Evolutionary conservation across 1,284 basidiomycete genomes (phyloP).

Genomic region (Ustilago shanxiensis): DNA sequence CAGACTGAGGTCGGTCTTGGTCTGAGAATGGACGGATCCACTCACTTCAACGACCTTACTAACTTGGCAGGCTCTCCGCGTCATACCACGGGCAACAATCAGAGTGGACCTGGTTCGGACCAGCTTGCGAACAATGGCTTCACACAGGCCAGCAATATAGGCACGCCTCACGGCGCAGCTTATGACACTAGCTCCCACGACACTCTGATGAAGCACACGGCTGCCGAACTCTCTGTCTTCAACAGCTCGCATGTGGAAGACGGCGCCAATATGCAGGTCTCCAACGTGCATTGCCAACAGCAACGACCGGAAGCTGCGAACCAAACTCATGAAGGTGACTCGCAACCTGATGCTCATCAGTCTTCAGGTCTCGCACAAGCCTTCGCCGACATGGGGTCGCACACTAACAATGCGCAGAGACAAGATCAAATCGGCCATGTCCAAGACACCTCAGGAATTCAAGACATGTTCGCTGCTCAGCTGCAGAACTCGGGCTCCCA

Average conservation of each 20-base stretch:
- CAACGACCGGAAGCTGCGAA: slow-evolving; percentile 3
- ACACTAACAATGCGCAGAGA: slow-evolving; percentile 2
- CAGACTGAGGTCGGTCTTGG: slow-evolving; percentile 23
- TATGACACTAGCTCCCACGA: slow-evolving; percentile 24
- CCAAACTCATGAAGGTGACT: neutral
- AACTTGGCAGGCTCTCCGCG: slow-evolving; percentile 22
- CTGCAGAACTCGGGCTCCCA: slow-evolving; percentile 12
- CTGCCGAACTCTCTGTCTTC: slow-evolving; percentile 11
- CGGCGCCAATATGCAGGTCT: neutral
- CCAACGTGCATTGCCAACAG: neutral
- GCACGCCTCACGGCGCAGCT: neutral
- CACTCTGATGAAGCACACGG: slow-evolving; percentile 20
- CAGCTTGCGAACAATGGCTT: slow-evolving; percentile 6
- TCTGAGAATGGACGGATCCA: slow-evolving; percentile 25
- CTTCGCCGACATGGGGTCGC: slow-evolving; percentile 13
- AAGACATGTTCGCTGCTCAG: slow-evolving; percentile 7
- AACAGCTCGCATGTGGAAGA: neutral
- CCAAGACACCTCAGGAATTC: neutral
- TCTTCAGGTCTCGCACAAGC: slow-evolving; percentile 22
- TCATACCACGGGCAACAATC: neutral
- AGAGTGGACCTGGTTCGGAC: neutral
- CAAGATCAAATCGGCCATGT: neutral
- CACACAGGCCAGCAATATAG: slow-evolving; percentile 7
- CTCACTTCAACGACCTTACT: slow-evolving; percentile 44
- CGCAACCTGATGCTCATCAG: neutral